These are phyloP conservation scores for Peronospora farinosa DNA, from an alignment of 352 stramenopile species.

Conservation along the genomic window DNA sequence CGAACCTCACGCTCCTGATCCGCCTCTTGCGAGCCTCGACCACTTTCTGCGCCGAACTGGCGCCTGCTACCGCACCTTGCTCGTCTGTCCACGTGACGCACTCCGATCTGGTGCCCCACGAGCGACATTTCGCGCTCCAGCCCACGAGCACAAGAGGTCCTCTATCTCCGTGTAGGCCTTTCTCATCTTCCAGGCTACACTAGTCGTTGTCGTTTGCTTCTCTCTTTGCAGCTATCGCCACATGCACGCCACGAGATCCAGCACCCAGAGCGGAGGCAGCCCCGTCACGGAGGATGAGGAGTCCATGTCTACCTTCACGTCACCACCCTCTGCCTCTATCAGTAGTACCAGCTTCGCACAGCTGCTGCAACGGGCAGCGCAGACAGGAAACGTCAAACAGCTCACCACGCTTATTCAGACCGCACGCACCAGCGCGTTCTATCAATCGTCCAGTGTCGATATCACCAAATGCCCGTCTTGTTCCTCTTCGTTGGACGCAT, in stretches of 20 bases:
- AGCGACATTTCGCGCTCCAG: conserved; percentile 22
- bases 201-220: background rate
- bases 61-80: conserved; percentile 17
- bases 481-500: conserved; percentile 17
- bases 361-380: conserved; percentile 38
- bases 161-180: background rate
- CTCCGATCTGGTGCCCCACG: conserved; percentile 1
- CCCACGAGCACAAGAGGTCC: conserved; percentile 3
- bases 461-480: conserved; percentile 17
- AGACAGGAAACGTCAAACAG: conserved; percentile 40
- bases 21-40: conserved; percentile 16
- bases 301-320: conserved; percentile 35
- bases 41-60: conserved; percentile 30
- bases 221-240: conserved; percentile 17
- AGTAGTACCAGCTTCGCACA: conserved; percentile 24
- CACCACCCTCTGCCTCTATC: conserved; percentile 25
- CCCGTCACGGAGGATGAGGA: conserved; percentile 52
- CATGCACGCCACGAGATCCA: conserved; percentile 36
- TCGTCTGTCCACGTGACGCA: conserved; percentile 20
- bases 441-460: conserved; percentile 21
- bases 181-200: background rate
- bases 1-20: background rate
- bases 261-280: conserved; percentile 48
- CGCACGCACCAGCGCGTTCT: conserved; percentile 18
- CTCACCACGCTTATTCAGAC: conserved; percentile 44